Conservation (phyloP, 768 basidiomycete species). For the Trametes cinnabarina region DNA sequence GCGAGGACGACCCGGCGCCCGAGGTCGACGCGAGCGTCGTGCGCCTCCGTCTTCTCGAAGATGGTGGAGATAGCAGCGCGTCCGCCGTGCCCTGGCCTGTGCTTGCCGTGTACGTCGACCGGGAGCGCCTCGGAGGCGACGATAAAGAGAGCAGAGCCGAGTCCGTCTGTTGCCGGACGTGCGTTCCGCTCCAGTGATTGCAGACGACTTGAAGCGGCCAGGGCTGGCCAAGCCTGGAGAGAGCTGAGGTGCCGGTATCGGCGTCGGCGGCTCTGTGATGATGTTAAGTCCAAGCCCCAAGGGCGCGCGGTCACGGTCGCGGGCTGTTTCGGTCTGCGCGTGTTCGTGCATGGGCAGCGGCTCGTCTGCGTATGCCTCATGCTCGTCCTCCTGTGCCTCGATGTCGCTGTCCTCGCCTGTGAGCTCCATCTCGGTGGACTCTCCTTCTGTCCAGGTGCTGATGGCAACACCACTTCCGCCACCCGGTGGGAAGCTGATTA, state of each 20-base stretch:
- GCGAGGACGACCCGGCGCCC: neutral
- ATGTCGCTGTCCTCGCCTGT: conserved; percentile 22
- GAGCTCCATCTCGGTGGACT: conserved; percentile 26
- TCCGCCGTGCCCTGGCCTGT: conserved; percentile 1
- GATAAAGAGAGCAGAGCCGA: conserved; percentile 14
- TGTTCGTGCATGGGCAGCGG: conserved; percentile 27
- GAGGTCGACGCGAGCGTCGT: conserved; percentile 17
- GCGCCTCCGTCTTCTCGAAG: conserved; percentile 10
- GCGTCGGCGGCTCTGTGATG: conserved; percentile 18
- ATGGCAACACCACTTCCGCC: conserved; percentile 49
- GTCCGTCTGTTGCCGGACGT: conserved; percentile 23
- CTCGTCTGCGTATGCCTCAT: conserved; percentile 27
- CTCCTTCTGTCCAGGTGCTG: conserved; percentile 43
- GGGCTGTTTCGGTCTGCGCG: neutral
- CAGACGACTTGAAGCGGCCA: neutral
- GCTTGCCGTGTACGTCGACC: conserved; percentile 14
- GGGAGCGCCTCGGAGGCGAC: conserved; percentile 13
- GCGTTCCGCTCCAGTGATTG: neutral
- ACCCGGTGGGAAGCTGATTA: conserved; percentile 75
- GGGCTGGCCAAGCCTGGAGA: conserved; percentile 8
- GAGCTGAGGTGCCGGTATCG: conserved; percentile 11
- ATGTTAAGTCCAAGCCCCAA: conserved; percentile 10
- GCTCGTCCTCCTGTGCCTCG: conserved; percentile 19
- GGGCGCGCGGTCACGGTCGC: conserved; percentile 5
- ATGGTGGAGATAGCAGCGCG: neutral